phyloP scores from a whole-genome alignment of 495 filamentous ascomycete species.

The Podospora australis region DNA sequence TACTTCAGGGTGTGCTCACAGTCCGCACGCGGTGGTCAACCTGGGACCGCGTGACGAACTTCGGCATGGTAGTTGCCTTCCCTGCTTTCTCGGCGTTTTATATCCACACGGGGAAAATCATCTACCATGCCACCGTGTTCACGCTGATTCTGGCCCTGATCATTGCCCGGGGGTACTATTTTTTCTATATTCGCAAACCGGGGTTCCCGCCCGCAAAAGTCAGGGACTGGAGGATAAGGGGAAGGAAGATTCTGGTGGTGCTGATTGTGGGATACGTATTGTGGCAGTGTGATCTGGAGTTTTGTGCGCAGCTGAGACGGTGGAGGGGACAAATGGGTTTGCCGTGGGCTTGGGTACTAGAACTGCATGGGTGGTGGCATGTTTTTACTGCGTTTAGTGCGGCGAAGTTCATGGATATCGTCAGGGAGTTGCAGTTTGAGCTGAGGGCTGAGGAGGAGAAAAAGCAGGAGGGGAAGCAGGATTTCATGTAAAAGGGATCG shows the following conservation, averaged over 20 bases:
- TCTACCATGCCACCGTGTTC: constrained; percentile 23
- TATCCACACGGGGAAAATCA: constrained; percentile 28
- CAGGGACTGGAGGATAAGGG: constrained; percentile 7
- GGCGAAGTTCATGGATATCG: constrained; percentile 16
- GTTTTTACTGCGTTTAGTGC: constrained; percentile 47
- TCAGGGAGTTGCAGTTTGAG: constrained; percentile 14
- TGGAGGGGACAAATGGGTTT: constrained; percentile 36
- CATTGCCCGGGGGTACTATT: constrained; percentile 13
- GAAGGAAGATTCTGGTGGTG: constrained; percentile 14
- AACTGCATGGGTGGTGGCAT: constrained; percentile 60
- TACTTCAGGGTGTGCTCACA: constrained; percentile 47
- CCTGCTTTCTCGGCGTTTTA: constrained; percentile 30
- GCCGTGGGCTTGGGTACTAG: constrained; percentile 48
- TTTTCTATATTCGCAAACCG: constrained; percentile 14
- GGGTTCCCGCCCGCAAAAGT: constrained; percentile 8
- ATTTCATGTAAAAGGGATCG: no score
- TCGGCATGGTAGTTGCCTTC: constrained; percentile 19
- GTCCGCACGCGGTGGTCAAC: constrained; percentile 26
- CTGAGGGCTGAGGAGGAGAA: background rate
- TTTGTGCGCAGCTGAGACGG: constrained; percentile 32
- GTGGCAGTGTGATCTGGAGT: constrained; percentile 45
- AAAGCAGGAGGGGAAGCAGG: no score
- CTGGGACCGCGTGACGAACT: constrained; percentile 22
- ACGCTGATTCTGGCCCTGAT: constrained; percentile 10
- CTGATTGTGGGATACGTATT: constrained; percentile 36